A percentile compares a stretch with the other conserved stretches of the same genome.
These are phyloP conservation scores for Globisporangium spiculum DNA, from an alignment of 352 stramenopile genomes.

Conservation along the genomic window DNA sequence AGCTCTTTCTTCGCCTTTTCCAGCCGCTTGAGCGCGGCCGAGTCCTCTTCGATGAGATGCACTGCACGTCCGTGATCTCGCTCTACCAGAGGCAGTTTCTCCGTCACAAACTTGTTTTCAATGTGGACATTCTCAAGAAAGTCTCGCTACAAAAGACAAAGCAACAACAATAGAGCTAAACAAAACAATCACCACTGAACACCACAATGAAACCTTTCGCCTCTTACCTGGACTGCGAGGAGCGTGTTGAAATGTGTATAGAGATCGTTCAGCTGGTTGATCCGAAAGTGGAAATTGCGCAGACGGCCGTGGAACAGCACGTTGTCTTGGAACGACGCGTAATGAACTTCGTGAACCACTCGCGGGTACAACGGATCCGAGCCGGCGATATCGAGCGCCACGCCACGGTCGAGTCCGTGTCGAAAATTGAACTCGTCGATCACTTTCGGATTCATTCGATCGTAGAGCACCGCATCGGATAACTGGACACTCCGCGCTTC, in stretches of 20 bases:
- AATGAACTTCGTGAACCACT: slow-evolving; percentile 47
- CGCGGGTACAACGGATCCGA: slow-evolving; percentile 49
- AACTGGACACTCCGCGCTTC: slow-evolving; percentile 55
- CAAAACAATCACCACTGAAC: not conserved
- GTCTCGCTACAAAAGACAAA: slow-evolving; percentile 26
- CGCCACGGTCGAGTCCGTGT: slow-evolving; percentile 50
- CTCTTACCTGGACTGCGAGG: slow-evolving; percentile 70
- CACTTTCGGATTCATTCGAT: slow-evolving; percentile 48
- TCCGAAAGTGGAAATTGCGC: slow-evolving; percentile 63
- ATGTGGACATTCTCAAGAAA: slow-evolving; percentile 45
- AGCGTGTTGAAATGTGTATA: slow-evolving; percentile 34
- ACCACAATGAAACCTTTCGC: not conserved
- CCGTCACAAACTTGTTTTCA: slow-evolving; percentile 49
- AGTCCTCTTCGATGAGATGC: slow-evolving; percentile 43
- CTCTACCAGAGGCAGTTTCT: slow-evolving; percentile 58
- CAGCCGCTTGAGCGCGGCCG: slow-evolving; percentile 23
- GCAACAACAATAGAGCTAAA: not conserved
- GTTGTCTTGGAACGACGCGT: slow-evolving; percentile 55
- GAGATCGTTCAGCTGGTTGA: slow-evolving; percentile 49
- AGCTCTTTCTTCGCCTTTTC: slow-evolving; percentile 30
- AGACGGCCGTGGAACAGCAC: slow-evolving; percentile 67
- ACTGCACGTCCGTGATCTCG: slow-evolving; percentile 45
- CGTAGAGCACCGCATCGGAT: slow-evolving; percentile 52
- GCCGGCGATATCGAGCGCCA: slow-evolving; percentile 24
- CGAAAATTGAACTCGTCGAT: slow-evolving; percentile 77